phyloP scores from a whole-genome alignment of 257 asterid species.

The Catharanthus roseus region DNA sequence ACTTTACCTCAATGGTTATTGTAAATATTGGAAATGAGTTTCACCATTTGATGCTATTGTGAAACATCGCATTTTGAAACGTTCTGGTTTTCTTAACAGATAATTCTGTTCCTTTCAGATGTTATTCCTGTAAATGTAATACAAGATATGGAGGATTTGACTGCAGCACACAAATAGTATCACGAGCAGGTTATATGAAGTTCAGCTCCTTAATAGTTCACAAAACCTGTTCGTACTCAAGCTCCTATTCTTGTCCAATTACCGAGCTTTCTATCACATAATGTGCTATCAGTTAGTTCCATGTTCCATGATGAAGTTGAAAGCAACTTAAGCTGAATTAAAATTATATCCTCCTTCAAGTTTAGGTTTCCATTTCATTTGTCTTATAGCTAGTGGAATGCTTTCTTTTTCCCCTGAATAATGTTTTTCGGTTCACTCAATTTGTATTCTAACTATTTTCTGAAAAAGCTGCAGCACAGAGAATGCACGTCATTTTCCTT shows the following conservation, averaged over 20 bases:
- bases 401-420: too few species aligned
- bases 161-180: conserved; percentile 67
- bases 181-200: conserved; percentile 51
- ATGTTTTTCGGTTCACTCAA: background rate
- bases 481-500: conserved; percentile 63
- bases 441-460: background rate
- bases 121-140: conserved; percentile 48
- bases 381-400: background rate
- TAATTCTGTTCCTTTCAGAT: conserved; percentile 35
- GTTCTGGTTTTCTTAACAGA: background rate
- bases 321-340: background rate
- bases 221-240: background rate
- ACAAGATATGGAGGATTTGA: conserved; percentile 86
- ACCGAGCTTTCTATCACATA: background rate
- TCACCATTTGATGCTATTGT: background rate
- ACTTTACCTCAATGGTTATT: too few species aligned
- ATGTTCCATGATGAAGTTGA: background rate
- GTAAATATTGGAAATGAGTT: background rate
- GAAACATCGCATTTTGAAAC: background rate
- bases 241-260: background rate
- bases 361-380: background rate
- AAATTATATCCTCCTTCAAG: background rate
- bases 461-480: conserved; percentile 58
- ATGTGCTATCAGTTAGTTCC: background rate
- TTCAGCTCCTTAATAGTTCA: background rate